These are phyloP conservation scores for Aspergillus oerlinghausenensis DNA, from an alignment of 2,329 filamentous ascomycete genomes.

Conservation along the genomic window DNA sequence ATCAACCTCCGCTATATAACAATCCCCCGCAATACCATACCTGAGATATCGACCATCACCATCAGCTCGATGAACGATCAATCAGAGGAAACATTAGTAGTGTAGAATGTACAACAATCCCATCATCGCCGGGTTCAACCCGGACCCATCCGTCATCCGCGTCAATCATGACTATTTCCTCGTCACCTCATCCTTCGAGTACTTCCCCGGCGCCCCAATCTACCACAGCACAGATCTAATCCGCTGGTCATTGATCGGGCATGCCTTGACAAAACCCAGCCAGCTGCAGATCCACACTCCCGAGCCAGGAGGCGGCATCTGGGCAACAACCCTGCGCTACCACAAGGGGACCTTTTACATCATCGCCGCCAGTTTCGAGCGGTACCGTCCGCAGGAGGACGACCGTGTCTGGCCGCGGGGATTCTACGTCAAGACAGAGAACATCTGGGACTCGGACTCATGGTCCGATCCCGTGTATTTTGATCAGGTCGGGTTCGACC, in stretches of 20 bases:
- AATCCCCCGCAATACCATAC: background rate
- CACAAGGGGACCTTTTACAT: slow-evolving; percentile 45
- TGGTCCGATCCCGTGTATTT: slow-evolving; percentile 55
- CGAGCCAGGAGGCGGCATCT: slow-evolving; percentile 36
- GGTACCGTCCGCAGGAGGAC: slow-evolving; percentile 36
- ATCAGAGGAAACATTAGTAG: background rate
- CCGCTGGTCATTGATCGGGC: slow-evolving; percentile 36
- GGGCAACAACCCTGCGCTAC: slow-evolving; percentile 48
- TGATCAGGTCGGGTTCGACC: slow-evolving; percentile 52
- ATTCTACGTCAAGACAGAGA: slow-evolving; percentile 51
- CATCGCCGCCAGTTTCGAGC: slow-evolving; percentile 43
- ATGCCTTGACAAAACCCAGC: slow-evolving; percentile 29
- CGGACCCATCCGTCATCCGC: slow-evolving; percentile 55
- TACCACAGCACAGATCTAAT: slow-evolving; percentile 51
- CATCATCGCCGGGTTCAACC: slow-evolving; percentile 57
- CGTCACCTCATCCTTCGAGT: slow-evolving; percentile 60
- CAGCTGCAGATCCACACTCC: slow-evolving; percentile 35
- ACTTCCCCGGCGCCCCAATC: slow-evolving; percentile 58
- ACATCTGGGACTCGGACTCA: slow-evolving; percentile 48
- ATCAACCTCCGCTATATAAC: background rate
- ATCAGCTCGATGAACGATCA: background rate
- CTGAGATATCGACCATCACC: background rate
- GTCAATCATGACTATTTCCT: slow-evolving; percentile 53
- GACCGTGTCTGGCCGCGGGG: slow-evolving; percentile 50
- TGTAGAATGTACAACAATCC: slow-evolving; percentile 39